phyloP scores from a whole-genome alignment of 139 green algal genomes.

The Spirogloea muscicola region DNA sequence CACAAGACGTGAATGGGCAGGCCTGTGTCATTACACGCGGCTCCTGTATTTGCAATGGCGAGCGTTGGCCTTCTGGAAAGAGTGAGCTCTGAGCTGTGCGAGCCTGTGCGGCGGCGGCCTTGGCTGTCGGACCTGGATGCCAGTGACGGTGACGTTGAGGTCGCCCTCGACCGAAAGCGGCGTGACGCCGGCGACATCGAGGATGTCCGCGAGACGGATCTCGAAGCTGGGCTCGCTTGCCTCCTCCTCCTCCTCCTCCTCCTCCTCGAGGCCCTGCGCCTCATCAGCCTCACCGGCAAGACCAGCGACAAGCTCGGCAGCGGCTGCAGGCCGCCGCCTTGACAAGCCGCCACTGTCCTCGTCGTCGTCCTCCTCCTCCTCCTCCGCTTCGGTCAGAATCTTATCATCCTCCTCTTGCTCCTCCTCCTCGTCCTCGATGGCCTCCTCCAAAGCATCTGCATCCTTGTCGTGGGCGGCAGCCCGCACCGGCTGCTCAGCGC shows the following conservation, averaged over 20 bases:
- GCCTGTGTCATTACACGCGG: not conserved
- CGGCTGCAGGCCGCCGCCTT: not conserved
- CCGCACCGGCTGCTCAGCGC: not conserved
- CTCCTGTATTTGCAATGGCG: too few relatives aligned
- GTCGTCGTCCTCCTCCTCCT: not conserved
- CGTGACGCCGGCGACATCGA: conserved; percentile 18
- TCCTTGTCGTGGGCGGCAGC: not conserved
- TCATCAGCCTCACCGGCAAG: not conserved
- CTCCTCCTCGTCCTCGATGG: not conserved
- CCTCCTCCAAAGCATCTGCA: not conserved
- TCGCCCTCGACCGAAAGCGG: conserved; percentile 21
- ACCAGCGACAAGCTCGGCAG: not conserved
- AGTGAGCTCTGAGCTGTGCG: too few relatives aligned
- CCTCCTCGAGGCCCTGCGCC: not conserved
- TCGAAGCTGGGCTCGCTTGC: not conserved
- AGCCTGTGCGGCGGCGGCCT: too few relatives aligned
- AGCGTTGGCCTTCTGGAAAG: too few relatives aligned
- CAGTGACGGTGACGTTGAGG: conserved; percentile 26
- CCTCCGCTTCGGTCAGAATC: not conserved
- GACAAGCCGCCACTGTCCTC: not conserved
- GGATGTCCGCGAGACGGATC: conserved; percentile 7
- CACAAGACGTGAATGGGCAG: not conserved
- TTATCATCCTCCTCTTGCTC: not conserved
- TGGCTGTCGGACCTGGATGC: not conserved
- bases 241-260: conserved; percentile 14